These are phyloP conservation scores for Xylaria nigripes DNA, from an alignment of 495 filamentous ascomycete genomes.

Conservation along the genomic window DNA sequence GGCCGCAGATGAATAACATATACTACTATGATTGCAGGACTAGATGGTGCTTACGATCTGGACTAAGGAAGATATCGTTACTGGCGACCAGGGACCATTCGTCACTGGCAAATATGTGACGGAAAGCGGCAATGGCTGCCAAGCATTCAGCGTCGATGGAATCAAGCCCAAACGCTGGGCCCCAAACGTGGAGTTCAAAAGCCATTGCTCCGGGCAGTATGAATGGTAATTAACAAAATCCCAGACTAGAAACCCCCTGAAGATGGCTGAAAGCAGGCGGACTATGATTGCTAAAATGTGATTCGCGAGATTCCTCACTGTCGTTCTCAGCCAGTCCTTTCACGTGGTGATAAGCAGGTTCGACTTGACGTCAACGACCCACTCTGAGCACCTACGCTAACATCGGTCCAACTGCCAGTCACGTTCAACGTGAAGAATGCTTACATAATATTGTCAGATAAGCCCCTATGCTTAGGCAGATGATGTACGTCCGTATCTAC, in stretches of 20 bases:
- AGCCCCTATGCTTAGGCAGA: too few species aligned
- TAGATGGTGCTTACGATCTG: slow-evolving; percentile 52
- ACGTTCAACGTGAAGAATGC: too few species aligned
- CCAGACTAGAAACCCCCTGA: too few species aligned
- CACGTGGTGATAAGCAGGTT: slow-evolving; percentile 24
- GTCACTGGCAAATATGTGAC: slow-evolving; percentile 45
- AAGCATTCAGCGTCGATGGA: slow-evolving; percentile 88
- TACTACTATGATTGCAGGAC: neutral
- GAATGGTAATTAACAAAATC: neutral
- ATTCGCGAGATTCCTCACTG: slow-evolving; percentile 10
- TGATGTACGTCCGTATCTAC: too few species aligned
- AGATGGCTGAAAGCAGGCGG: neutral
- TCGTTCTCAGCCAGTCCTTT: slow-evolving; percentile 15
- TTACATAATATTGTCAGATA: too few species aligned
- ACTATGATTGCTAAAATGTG: neutral
- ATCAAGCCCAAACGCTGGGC: slow-evolving; percentile 75
- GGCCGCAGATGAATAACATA: neutral
- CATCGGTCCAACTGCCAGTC: too few species aligned
- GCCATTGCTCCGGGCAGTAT: slow-evolving; percentile 34
- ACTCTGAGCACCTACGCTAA: too few species aligned
- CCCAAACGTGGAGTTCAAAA: slow-evolving; percentile 85
- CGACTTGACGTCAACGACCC: slow-evolving; percentile 9
- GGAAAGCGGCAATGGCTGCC: slow-evolving; percentile 64
- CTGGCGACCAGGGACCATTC: slow-evolving; percentile 70
- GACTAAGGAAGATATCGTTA: slow-evolving; percentile 65